phyloP scores from a whole-genome alignment of 352 stramenopile species.

The Pythium aristosporum region DNA sequence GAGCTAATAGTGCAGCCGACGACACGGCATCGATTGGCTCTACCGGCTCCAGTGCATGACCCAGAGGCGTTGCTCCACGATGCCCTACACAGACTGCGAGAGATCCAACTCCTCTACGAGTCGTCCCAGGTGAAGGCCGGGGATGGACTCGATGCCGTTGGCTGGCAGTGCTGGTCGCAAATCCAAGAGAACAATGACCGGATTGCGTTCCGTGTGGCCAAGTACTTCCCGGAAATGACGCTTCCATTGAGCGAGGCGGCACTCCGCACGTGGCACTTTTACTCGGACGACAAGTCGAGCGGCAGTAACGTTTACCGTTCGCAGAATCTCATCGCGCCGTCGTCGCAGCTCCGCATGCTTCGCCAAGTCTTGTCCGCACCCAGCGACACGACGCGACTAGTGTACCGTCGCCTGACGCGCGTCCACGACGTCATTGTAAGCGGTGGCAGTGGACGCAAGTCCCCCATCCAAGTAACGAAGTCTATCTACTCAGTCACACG shows the following conservation, averaged over 20 bases:
- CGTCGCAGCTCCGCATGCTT: conserved; percentile 2
- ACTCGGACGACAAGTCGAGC: conserved; percentile 5
- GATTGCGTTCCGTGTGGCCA: conserved; percentile 17
- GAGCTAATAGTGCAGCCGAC: neutral
- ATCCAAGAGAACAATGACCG: neutral
- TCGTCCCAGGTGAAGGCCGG: neutral
- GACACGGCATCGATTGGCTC: neutral
- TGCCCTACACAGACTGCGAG: neutral
- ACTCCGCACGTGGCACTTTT: conserved; percentile 19
- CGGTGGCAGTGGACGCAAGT: neutral
- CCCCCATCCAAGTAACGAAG: conserved; percentile 3
- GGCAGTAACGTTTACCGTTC: neutral
- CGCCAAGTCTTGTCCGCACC: neutral
- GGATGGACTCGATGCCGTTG: conserved; percentile 13
- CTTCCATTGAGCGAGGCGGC: conserved; percentile 3
- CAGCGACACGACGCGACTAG: neutral
- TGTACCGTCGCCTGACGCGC: neutral
- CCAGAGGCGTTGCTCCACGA: neutral
- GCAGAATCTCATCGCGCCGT: conserved; percentile 2
- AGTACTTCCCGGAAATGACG: neutral
- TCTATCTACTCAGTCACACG: conserved; percentile 18
- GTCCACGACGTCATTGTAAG: neutral
- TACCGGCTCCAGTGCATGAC: neutral
- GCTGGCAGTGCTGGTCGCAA: conserved; percentile 18
- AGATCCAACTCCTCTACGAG: neutral